These are phyloP conservation scores for Tetraselmis striata DNA, from an alignment of 139 green algal genomes.

Conservation along the genomic window DNA sequence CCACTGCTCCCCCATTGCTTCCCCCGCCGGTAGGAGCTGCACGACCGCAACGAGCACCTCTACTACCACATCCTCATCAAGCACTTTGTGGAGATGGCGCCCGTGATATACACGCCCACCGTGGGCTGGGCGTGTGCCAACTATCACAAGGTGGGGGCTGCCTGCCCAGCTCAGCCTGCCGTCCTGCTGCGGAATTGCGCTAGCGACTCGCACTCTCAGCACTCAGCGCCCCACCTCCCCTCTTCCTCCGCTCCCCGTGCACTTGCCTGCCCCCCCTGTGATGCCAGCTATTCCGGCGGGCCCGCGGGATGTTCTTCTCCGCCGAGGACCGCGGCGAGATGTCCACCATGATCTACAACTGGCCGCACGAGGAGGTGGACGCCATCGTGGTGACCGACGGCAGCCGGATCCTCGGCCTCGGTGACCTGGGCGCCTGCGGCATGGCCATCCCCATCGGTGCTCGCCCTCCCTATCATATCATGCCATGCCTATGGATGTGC, in stretches of 20 bases:
- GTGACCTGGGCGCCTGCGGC: constrained; percentile 74
- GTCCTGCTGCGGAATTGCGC: too few relatives aligned
- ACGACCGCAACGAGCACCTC: constrained; percentile 93
- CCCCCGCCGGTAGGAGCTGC: constrained; percentile 18
- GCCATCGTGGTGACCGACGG: constrained; percentile 74
- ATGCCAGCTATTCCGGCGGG: constrained; percentile 50
- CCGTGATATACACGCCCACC: constrained; percentile 50
- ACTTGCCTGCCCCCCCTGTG: too few relatives aligned
- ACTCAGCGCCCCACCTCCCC: too few relatives aligned
- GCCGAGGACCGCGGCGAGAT: constrained; percentile 71
- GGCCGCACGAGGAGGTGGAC: constrained; percentile 41
- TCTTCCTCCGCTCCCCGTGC: too few relatives aligned
- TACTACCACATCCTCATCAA: constrained; percentile 69
- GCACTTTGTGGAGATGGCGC: constrained; percentile 80
- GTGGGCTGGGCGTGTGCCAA: constrained; percentile 69
- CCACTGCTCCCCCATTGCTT: not conserved
- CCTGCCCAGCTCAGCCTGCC: too few relatives aligned
- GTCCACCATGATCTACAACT: constrained; percentile 43
- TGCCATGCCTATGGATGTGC: too few relatives aligned
- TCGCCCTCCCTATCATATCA: too few relatives aligned
- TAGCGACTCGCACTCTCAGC: too few relatives aligned
- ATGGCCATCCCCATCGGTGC: constrained; percentile 64
- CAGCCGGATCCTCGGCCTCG: constrained; percentile 73
- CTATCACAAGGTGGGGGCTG: constrained; percentile 28
- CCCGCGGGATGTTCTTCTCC: constrained; percentile 90